Base-by-base conservation (phyloP, 306 rosid genomes). In the Rosa multiflora region DNA sequence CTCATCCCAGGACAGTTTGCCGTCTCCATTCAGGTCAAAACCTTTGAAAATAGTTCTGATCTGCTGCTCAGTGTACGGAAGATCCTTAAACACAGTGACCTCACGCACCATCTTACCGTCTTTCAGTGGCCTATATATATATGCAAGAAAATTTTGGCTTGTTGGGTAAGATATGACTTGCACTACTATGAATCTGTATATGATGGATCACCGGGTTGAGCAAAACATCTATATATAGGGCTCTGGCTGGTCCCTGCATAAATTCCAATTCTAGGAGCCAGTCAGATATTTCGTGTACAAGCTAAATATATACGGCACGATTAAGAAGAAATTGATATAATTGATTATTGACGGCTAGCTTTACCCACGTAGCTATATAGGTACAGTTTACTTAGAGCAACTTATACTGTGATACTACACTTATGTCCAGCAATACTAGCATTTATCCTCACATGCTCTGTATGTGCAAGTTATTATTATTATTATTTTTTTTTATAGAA, bases 11-110 rank as follows among this genome's bases (percentile, higher is more conserved):
- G 69, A 64, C 18, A 84, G 77, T 10, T 21, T 64, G 44, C 78
- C 82, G 18, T 84, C 85, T 40, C 80, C 78, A 43, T 81, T 47
- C 52, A 2, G 8, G 75, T 81, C 87, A 23, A 14, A 48, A 5
- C 53, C 61, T 17, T 58, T 71, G 75, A 84, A 84, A 70, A 3
- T 47, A 6, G 7, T 14, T 18, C 14, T n/a, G 40, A 75, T 63
- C 64, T 75, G 63, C 10, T 68, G 43, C 67, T 44, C 44, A 8
- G 63, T 26, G 51, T 44, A 37, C 13, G 53, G 66, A 49, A 67
- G 11, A 1, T 2, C 62, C 53, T 56, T 56, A 29, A 1, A 1
- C 32, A 29, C 32, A 29, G 32, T 29, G 32, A 1, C 32, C 2
- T 29, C 2, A 55, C 4, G 18, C 62, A 1, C 17, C 32, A 29